phyloP scores from a whole-genome alignment of 805 yeast species.

The Cyberlindnera nakhonratchasimensis region DNA sequence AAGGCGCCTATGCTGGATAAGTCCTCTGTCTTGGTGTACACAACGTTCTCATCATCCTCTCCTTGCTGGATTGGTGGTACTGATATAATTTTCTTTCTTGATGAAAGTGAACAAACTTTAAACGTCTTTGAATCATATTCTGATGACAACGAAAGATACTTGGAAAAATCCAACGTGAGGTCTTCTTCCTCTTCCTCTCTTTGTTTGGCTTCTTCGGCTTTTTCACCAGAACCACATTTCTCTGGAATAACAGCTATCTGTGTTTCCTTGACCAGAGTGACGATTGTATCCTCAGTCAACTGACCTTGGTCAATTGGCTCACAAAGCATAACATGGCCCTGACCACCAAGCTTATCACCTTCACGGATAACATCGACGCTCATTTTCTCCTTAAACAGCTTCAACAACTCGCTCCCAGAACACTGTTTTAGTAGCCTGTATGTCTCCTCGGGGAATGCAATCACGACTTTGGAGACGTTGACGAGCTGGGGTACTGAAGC shows the following conservation, averaged over 20 bases:
- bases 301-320: conserved; percentile 76
- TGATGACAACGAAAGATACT: conserved; percentile 11
- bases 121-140: neutral
- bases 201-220: no score
- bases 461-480: conserved; percentile 17
- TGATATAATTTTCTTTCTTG: conserved; percentile 3
- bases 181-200: conserved; percentile 6
- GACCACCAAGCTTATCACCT: conserved; percentile 16
- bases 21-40: conserved; percentile 43
- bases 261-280: conserved; percentile 46
- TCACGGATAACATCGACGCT: conserved; percentile 19
- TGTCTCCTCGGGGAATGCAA: conserved; percentile 22
- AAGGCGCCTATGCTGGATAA: conserved; percentile 57
- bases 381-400: conserved; percentile 9
- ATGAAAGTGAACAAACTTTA: neutral
- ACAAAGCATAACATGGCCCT: conserved; percentile 52
- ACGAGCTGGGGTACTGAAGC: conserved; percentile 15
- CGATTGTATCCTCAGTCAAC: conserved; percentile 42
- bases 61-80: conserved; percentile 4
- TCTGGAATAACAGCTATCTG: neutral
- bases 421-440: conserved; percentile 19
- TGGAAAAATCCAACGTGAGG: conserved; percentile 17
- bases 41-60: conserved; percentile 47
- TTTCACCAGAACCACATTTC: no score
- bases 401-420: conserved; percentile 16